Base-by-base conservation (phyloP, 2,329 filamentous ascomycete genomes). In the Penicillium sp. region DNA sequence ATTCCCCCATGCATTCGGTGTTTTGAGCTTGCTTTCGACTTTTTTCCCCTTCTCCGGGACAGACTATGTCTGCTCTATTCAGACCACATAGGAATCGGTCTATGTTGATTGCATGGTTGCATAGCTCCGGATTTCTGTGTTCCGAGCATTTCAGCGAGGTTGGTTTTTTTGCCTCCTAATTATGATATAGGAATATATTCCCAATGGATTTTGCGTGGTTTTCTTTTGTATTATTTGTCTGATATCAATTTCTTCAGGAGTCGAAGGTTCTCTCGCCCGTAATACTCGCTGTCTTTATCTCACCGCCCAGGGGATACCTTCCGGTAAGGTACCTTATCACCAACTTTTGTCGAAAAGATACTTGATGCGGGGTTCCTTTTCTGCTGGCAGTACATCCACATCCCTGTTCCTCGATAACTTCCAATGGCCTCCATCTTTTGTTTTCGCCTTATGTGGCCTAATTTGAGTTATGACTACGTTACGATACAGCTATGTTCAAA, bases 101-200 rank as follows among this genome's bases (percentile, higher is more conserved):
- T 29, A 31, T 48, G 40, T 38, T 44, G 47, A 37, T 45, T 28
- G 34, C 39, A 45, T 45, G 22, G 12, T 45, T 39, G 28, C 54
- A 58, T 57, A 45, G 54, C 49, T 55, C 49, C 52, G 48, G 41
- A 43, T 46, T 24, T 49, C 15, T 33, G 34, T 50, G 29, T 44
- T 57, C 43, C 47, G 49, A 55, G 55, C 53, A 54, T 58, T 52
- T 55, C 57, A 56, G 54, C 53, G 59, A 59, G 52, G 53, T 55
- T 57, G 54, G 51, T 42, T 53, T 33, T 58, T 58, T 49, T 39
- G 41, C 32, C 38, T 45, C 19, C 40, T 45, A 21, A 19, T 29
- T 46, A 40, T 22, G 42, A 41, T 31, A 47, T 31, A 26, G 15
- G 38, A 42, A 47, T 50, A 42, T 38, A 42, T 42, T 31, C 19